These are phyloP conservation scores for Blastobotrys peoriensis DNA, from an alignment of 805 yeast genomes.

Conservation along the genomic window DNA sequence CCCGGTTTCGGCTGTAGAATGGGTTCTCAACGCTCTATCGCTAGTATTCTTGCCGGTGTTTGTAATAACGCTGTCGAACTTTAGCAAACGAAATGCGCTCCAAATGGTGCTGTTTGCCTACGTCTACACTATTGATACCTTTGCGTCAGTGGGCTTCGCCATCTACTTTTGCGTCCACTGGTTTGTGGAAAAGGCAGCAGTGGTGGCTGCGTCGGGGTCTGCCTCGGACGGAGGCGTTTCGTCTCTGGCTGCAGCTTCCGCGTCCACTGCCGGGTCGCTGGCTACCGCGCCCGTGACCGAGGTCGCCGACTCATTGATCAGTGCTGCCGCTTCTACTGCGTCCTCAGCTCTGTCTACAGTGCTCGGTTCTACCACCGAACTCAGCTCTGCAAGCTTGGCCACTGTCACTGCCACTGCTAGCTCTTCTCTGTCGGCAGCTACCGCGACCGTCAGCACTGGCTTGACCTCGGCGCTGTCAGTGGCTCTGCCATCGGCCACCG, in stretches of 20 bases:
- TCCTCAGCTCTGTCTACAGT: too few relatives aligned
- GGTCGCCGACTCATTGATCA: not conserved
- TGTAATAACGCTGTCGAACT: constrained; percentile 47
- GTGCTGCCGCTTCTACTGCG: constrained; percentile 1
- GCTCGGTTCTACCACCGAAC: too few relatives aligned
- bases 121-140: constrained; percentile 60
- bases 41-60: constrained; percentile 59
- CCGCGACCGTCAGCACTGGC: constrained; percentile 5
- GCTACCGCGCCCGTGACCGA: not conserved
- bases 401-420: constrained; percentile 1
- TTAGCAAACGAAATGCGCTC: constrained; percentile 52
- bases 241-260: not conserved
- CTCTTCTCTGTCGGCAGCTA: constrained; percentile 4
- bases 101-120: constrained; percentile 58
- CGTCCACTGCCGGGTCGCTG: not conserved
- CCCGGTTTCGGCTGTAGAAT: constrained; percentile 73
- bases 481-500: constrained; percentile 1
- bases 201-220: constrained; percentile 20
- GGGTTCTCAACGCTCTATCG: constrained; percentile 69
- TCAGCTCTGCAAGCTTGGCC: not conserved
- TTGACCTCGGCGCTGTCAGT: not conserved
- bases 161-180: constrained; percentile 68
- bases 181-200: constrained; percentile 41
- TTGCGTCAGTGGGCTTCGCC: constrained; percentile 54
- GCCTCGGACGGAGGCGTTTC: not conserved